Base-by-base conservation (phyloP, 2,329 filamentous ascomycete genomes). In the Karstenula rhodostoma region DNA sequence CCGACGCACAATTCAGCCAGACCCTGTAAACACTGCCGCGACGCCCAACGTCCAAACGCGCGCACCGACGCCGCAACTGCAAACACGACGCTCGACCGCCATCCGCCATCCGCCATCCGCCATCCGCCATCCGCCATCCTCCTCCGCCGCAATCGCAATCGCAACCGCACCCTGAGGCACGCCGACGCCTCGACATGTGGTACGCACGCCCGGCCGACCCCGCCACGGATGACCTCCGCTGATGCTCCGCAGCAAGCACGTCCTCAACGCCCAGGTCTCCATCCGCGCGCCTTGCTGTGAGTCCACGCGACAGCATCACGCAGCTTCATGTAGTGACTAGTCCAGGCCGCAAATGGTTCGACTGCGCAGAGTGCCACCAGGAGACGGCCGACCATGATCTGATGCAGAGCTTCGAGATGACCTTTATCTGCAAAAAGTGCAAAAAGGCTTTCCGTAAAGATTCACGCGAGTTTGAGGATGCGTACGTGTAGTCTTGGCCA, bases 361-460 rank as follows among this genome's bases (percentile, higher is more conserved):
- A 99, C 83, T 99, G 95, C 81, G 91, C 92, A 66, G 91, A 97
- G 78, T 99, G 95, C 82, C 95, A 99, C 81, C 82, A 82, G 56
- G 95, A 99, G 78, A 84, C 87, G 63, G 90, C 96, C 79, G 80
- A 83, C 62, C 95, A 98, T 78, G 81, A 86, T 40, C 88, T 99
- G 23, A 81, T 87, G 56, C 91, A 96, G 80, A 85, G 84, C 66
- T 85, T 89, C 70, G 95, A 99, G 75, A 96, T 99, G 93, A 87
- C 84, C 40, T 98, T 99, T 74, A 93, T 92, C 55, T 99, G 95
- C 87, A 99, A 99, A 74, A 99, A 99, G 83, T 99, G 95, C 88
- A 94, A 91, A 70, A 99, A 99, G 81, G 94, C 90, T 80, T 99
- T 99, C 84, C 90, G 95, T 69, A 99, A 98, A 78, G 92, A 99